phyloP scores from a whole-genome alignment of 2,329 filamentous ascomycete genomes.

The Periglandula ipomoeae region DNA sequence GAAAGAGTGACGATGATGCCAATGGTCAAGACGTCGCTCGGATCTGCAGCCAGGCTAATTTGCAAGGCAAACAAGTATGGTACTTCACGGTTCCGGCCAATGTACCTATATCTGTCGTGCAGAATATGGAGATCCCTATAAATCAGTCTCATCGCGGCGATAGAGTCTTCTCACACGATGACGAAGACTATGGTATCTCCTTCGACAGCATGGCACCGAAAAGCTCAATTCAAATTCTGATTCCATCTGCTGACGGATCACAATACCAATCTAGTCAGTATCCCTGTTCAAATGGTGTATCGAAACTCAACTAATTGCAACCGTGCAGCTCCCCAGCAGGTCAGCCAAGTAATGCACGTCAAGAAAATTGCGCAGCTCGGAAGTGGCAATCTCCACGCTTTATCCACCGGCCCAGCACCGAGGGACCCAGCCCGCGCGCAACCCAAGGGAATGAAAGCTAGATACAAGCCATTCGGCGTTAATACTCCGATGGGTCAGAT shows the following conservation, averaged over 20 bases:
- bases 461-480: slow-evolving; percentile 58
- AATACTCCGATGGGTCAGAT: slow-evolving; percentile 25
- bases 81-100: slow-evolving; percentile 67
- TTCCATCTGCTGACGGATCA: slow-evolving; percentile 46
- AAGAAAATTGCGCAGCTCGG: slow-evolving; percentile 52
- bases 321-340: slow-evolving; percentile 23
- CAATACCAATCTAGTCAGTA: slow-evolving; percentile 45
- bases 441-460: slow-evolving; percentile 56
- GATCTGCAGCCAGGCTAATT: slow-evolving; percentile 48
- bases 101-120: slow-evolving; percentile 58
- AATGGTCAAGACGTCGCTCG: slow-evolving; percentile 38
- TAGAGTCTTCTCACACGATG: slow-evolving; percentile 52
- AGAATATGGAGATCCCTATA: slow-evolving; percentile 52
- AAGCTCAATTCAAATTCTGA: slow-evolving; percentile 47
- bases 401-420: slow-evolving; percentile 32
- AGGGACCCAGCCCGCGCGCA: slow-evolving; percentile 51
- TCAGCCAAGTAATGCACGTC: slow-evolving; percentile 55
- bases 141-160: slow-evolving; percentile 44
- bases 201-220: slow-evolving; percentile 42
- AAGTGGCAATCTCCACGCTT: slow-evolving; percentile 17
- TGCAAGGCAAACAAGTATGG: slow-evolving; percentile 68
- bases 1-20: slow-evolving; percentile 32
- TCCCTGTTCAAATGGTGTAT: neutral
- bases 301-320: slow-evolving; percentile 7
- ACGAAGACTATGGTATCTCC: slow-evolving; percentile 52